A percentile compares a stretch with the other conserved stretches of the same genome.
These are phyloP conservation scores for Sporisorium reilianum DNA, from an alignment of 1,284 basidiomycete genomes.

Conservation along the genomic window DNA sequence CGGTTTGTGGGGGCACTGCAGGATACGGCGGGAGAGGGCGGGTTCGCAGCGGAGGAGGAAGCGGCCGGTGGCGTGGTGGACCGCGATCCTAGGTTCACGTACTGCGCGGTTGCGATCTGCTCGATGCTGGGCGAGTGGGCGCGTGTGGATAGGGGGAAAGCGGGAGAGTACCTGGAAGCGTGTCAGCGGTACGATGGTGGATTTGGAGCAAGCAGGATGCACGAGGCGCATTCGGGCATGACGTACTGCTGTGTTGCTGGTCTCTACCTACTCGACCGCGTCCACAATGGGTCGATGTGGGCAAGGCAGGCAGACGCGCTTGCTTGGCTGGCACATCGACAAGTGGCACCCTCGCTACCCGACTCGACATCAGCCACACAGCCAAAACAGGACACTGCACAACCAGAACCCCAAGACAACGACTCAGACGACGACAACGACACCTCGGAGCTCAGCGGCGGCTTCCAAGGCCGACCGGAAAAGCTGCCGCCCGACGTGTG, in stretches of 20 bases:
- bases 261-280: constrained; percentile 73
- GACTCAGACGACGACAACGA: constrained; percentile 26
- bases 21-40: constrained; percentile 55
- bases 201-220: constrained; percentile 82
- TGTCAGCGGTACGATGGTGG: constrained; percentile 90
- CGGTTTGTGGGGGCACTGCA: constrained; percentile 44
- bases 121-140: constrained; percentile 83
- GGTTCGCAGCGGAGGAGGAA: constrained; percentile 71
- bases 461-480: constrained; percentile 55
- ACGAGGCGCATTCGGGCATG: constrained; percentile 92
- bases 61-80: constrained; percentile 69
- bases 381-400: not conserved
- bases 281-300: not conserved
- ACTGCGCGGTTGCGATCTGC: constrained; percentile 87
- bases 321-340: constrained; percentile 32
- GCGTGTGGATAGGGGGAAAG: constrained; percentile 76
- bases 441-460: constrained; percentile 26
- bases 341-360: constrained; percentile 14
- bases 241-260: constrained; percentile 91
- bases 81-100: constrained; percentile 83
- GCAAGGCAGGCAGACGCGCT: constrained; percentile 13
- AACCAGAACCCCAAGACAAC: not conserved
- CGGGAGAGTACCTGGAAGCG: constrained; percentile 75
- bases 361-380: not conserved
- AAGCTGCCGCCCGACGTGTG: constrained; percentile 61